These are phyloP conservation scores for Henckelia pumila DNA, from an alignment of 257 asterid genomes.

Conservation along the genomic window DNA sequence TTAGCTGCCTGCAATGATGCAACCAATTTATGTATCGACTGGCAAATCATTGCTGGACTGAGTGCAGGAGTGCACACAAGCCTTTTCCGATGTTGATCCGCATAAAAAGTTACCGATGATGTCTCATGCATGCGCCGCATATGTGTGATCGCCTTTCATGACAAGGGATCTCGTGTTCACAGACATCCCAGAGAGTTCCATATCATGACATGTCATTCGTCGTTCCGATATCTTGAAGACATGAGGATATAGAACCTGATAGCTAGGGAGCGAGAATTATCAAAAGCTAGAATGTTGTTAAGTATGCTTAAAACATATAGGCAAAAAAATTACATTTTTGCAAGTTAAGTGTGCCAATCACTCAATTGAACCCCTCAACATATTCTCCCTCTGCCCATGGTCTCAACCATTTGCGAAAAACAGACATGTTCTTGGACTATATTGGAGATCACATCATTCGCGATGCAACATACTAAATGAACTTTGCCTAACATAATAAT, in stretches of 20 bases:
- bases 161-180: not conserved
- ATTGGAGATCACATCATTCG: not conserved
- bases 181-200: not conserved
- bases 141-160: not conserved
- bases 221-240: not conserved
- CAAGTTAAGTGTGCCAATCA: not conserved
- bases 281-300: too few species aligned
- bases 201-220: not conserved
- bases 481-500: not conserved
- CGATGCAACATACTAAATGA: not conserved
- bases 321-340: not conserved
- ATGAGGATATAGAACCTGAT: not conserved
- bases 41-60: slow-evolving; percentile 8
- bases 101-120: not conserved
- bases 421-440: not conserved
- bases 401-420: not conserved
- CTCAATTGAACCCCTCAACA: not conserved
- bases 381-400: not conserved
- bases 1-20: slow-evolving; percentile 43
- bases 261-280: too few species aligned
- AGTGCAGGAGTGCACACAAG: slow-evolving; percentile 5
- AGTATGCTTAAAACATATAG: too few species aligned
- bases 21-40: slow-evolving; percentile 29
- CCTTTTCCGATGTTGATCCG: not conserved
- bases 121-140: not conserved